Evolutionary conservation across 306 rosid genomes (phyloP).

Genomic region (Gastrolobium villosum): DNA sequence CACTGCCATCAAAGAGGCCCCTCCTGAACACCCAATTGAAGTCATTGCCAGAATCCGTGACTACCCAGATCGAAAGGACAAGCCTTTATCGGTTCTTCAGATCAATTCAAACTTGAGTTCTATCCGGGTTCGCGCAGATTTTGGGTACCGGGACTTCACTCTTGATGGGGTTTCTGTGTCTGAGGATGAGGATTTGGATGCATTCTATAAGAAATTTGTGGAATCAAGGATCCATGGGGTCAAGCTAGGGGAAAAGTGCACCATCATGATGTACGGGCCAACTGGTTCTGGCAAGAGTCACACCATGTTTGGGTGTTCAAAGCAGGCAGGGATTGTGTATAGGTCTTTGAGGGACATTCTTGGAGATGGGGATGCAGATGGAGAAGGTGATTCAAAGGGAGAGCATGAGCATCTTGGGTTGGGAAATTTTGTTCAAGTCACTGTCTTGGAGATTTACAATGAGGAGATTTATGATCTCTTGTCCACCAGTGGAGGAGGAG

Average conservation of each 20-base stretch:
- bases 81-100: constrained; percentile 69
- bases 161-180: constrained; percentile 94
- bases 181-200: constrained; percentile 81
- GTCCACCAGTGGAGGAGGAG: constrained; percentile 72
- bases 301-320: constrained; percentile 91
- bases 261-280: constrained; percentile 98
- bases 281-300: constrained; percentile 99
- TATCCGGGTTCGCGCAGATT: constrained; percentile 85
- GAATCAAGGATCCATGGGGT: constrained; percentile 83
- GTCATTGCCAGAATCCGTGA: constrained; percentile 95
- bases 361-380: constrained; percentile 66
- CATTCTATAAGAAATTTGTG: constrained; percentile 78
- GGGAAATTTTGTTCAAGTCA: constrained; percentile 89
- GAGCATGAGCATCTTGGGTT: constrained; percentile 43
- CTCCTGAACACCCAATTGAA: constrained; percentile 89
- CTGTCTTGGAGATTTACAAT: constrained; percentile 94
- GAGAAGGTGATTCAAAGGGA: constrained; percentile 46
- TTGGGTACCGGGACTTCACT: constrained; percentile 92
- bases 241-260: constrained; percentile 87
- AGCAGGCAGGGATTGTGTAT: constrained; percentile 93
- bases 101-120: constrained; percentile 60
- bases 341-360: constrained; percentile 87
- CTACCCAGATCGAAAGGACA: constrained; percentile 82
- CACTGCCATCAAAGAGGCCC: constrained; percentile 53
- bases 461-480: constrained; percentile 96